phyloP scores from a whole-genome alignment of 2,329 filamentous ascomycete species.

The Colletotrichum sp. region DNA sequence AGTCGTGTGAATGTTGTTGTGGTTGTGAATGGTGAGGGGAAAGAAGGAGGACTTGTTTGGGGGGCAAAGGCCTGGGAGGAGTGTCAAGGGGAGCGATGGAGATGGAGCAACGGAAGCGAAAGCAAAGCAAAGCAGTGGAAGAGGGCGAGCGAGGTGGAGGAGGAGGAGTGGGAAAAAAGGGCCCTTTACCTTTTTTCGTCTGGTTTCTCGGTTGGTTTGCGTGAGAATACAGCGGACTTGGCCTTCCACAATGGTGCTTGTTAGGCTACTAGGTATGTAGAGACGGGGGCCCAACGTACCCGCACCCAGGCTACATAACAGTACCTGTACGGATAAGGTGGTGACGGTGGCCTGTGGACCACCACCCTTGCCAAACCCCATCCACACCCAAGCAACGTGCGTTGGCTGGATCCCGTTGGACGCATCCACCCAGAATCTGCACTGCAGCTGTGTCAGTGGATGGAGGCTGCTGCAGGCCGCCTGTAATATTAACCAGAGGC shows the following conservation, averaged over 20 bases:
- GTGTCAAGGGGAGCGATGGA: background rate
- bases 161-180: background rate
- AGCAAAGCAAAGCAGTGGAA: background rate
- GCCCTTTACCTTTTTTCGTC: slow-evolving; percentile 4
- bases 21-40: slow-evolving; percentile 21
- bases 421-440: background rate
- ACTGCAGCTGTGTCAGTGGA: background rate
- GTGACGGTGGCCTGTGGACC: background rate
- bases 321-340: background rate
- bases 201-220: background rate
- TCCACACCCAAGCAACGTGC: slow-evolving; percentile 17
- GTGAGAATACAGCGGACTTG: background rate
- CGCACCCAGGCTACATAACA: background rate
- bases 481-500: slow-evolving; percentile 12
- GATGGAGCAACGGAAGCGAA: slow-evolving; percentile 2
- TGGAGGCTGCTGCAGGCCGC: slow-evolving; percentile 4
- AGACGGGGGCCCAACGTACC: background rate
- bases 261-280: background rate
- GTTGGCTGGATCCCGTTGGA: slow-evolving; percentile 6
- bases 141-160: background rate
- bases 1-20: background rate
- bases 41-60: slow-evolving; percentile 11
- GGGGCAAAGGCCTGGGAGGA: slow-evolving; percentile 9
- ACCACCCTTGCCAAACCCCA: background rate
- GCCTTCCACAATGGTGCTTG: background rate